phyloP scores from a whole-genome alignment of 306 rosid species.

The Parietaria judaica region DNA sequence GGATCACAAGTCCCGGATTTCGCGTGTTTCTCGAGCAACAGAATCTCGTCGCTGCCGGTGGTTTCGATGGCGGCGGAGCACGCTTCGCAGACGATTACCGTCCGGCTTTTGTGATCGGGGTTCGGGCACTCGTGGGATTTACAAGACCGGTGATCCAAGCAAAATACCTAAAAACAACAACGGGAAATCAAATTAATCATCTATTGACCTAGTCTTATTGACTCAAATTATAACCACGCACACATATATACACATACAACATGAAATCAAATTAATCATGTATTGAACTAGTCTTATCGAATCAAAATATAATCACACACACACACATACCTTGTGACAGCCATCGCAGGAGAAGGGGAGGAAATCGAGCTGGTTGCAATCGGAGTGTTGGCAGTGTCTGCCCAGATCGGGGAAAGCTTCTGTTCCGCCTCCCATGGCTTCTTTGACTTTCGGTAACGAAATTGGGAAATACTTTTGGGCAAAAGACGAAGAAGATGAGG shows the following conservation, averaged over 20 bases:
- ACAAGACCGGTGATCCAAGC: conserved; percentile 68
- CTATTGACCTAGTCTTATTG: too few species aligned
- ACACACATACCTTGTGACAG: conserved; percentile 36
- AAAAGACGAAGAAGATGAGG: background rate
- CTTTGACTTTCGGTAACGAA: background rate
- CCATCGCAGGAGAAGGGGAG: conserved; percentile 78
- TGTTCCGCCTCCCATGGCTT: conserved; percentile 70
- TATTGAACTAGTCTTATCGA: too few species aligned
- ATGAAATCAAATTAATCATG: background rate
- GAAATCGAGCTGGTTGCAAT: conserved; percentile 81
- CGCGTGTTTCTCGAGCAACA: conserved; percentile 41
- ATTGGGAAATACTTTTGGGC: background rate
- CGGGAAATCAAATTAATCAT: too few species aligned
- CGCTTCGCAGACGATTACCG: conserved; percentile 60
- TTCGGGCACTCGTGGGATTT: conserved; percentile 68
- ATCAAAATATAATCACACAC: too few species aligned
- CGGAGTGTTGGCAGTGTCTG: conserved; percentile 52
- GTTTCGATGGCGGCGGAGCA: conserved; percentile 74
- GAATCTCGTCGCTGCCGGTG: conserved; percentile 40
- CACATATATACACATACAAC: too few species aligned
- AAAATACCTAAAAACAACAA: conserved; percentile 44
- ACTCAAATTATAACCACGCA: too few species aligned
- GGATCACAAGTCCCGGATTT: conserved; percentile 71
- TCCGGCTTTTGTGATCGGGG: conserved; percentile 65
- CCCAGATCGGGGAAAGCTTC: conserved; percentile 94